Evolutionary conservation across 345 rosid species (phyloP).

Genomic region (Acer saccharum): DNA sequence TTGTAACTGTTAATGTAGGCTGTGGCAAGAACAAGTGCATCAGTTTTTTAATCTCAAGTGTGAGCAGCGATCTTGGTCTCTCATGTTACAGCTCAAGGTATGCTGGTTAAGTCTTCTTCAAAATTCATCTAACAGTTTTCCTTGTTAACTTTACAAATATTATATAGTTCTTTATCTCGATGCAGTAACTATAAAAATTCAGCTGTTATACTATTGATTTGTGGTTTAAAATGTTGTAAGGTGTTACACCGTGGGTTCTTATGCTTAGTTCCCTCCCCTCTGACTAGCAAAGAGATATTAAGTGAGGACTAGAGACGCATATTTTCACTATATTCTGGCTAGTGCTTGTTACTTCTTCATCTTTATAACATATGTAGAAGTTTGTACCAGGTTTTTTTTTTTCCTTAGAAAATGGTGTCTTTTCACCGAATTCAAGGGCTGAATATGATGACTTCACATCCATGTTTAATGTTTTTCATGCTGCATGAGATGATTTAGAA

Average conservation of each 20-base stretch:
- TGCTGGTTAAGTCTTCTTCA: constrained; percentile 10
- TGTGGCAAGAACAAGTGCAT: constrained; percentile 58
- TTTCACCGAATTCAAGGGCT: background rate
- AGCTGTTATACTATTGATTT: background rate
- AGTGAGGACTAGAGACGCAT: background rate
- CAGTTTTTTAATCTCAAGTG: constrained; percentile 40
- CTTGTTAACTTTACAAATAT: background rate
- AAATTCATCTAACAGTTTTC: background rate
- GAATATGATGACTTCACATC: background rate
- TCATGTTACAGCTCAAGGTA: constrained; percentile 55
- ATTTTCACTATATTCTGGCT: background rate
- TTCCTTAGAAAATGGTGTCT: background rate
- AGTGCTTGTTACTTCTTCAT: background rate
- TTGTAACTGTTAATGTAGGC: constrained; percentile 37
- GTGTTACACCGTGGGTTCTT: background rate
- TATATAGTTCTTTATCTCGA: background rate
- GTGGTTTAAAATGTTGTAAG: background rate
- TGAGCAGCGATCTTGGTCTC: constrained; percentile 47
- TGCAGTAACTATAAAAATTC: background rate
- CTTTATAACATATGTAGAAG: background rate
- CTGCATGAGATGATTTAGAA: background rate
- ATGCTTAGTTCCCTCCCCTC: background rate
- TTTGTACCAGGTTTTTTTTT: background rate
- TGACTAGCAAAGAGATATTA: background rate
- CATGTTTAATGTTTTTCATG: background rate